Percentiles rank a stretch among this genome's conserved stretches.
phyloP scores from a whole-genome alignment of 257 asterid species.

The Nicotiana otophora region DNA sequence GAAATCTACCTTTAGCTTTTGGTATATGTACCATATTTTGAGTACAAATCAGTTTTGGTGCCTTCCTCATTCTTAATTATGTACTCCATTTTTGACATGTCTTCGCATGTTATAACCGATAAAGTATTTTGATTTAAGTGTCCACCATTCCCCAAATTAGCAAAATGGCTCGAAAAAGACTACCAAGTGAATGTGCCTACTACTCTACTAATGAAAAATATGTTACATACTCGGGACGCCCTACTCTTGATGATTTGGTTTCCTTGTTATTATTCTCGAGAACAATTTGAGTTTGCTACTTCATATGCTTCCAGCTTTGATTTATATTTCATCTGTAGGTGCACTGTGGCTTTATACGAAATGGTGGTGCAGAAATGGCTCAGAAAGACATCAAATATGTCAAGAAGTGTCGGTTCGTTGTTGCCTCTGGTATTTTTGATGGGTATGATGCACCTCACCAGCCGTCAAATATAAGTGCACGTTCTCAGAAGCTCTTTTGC shows the following conservation, averaged over 20 bases:
- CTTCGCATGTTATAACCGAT: not conserved
- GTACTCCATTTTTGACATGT: not conserved
- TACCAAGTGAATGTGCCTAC: not conserved
- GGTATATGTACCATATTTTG: not conserved
- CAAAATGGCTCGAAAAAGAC: not conserved
- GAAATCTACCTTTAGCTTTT: not conserved
- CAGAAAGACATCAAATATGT: slow-evolving; percentile 56
- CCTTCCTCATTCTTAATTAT: not conserved
- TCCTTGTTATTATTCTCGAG: not conserved
- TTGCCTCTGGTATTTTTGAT: slow-evolving; percentile 97
- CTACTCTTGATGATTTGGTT: slow-evolving; percentile 1
- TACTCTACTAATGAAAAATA: not conserved
- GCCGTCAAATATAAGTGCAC: slow-evolving; percentile 76
- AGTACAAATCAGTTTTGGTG: not conserved
- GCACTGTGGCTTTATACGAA: slow-evolving; percentile 89
- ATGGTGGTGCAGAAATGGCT: slow-evolving; percentile 90
- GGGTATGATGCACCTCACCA: slow-evolving; percentile 89
- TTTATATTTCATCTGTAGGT: slow-evolving; percentile 42
- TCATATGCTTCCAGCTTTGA: slow-evolving; percentile 1
- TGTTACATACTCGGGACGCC: not conserved
- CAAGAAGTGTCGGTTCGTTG: slow-evolving; percentile 76
- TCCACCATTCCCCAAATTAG: not conserved
- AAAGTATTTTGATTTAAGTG: not conserved
- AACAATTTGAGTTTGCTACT: not conserved
- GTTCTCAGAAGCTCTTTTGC: slow-evolving; percentile 71